phyloP scores from a whole-genome alignment of 805 yeast species.

The Metschnikowia lachancei region DNA sequence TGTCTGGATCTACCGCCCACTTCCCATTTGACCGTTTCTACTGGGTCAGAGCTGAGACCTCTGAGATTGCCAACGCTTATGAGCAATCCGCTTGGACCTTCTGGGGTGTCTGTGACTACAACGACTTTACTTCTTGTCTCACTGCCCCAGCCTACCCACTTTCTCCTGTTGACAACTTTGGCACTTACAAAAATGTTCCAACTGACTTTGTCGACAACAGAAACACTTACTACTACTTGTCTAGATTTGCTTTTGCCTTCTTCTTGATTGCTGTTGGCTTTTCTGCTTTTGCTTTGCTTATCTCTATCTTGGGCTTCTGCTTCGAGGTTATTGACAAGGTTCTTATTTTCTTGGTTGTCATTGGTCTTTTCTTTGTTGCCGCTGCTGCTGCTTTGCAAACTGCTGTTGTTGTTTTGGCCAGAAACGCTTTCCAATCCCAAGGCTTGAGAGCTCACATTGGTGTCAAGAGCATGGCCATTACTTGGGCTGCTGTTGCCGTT shows the following conservation, averaged over 20 bases:
- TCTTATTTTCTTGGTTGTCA: constrained; percentile 47
- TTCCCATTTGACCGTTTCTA: constrained; percentile 53
- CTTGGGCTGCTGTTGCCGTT: constrained; percentile 68
- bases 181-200: constrained; percentile 52
- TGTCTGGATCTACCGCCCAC: constrained; percentile 21
- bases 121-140: constrained; percentile 51
- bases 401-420: constrained; percentile 74
- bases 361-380: constrained; percentile 53
- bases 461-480: constrained; percentile 54
- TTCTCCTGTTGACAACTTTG: constrained; percentile 76
- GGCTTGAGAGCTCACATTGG: constrained; percentile 51
- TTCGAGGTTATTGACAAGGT: constrained; percentile 55
- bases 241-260: constrained; percentile 66
- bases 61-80: constrained; percentile 49
- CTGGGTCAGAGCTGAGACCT: constrained; percentile 78
- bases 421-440: constrained; percentile 57
- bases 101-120: constrained; percentile 65
- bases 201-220: constrained; percentile 50
- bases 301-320: constrained; percentile 54
- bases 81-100: constrained; percentile 72
- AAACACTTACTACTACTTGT: constrained; percentile 58
- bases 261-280: constrained; percentile 59
- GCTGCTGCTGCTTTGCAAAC: constrained; percentile 72
- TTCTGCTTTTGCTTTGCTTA: constrained; percentile 58
- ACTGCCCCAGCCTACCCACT: constrained; percentile 79